Base-by-base conservation (phyloP, 2,329 filamentous ascomycete species). In the Colletotrichum sp. region DNA sequence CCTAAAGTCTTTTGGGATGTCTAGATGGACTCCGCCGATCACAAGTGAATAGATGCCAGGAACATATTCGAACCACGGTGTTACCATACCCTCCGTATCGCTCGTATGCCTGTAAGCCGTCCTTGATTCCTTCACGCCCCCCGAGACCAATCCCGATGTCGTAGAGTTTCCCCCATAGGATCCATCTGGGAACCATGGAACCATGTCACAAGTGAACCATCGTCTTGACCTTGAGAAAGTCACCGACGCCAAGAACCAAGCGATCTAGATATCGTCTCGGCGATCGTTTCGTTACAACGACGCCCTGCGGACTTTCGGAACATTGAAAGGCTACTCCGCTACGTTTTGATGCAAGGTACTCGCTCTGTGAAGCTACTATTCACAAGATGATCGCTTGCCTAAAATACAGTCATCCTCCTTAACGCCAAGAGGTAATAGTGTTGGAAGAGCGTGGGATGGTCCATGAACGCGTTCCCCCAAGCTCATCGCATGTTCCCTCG, bases 261-360 rank as follows among this genome's bases (percentile, higher is more conserved):
- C 36, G 57, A 73, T 64, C 70, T 75, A 34, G 68, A 52, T 52
- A 32, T 43, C 57, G 57, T 64, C 63, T 75, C 39, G 52, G 36
- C 69, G 32, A 73, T 68, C 32, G 43, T 73, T 73, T 75, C 73
- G 70, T 26, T 70, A 70, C 26, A 18, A 60, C 57, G 28, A 70
- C 57, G 57, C 68, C 57, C 57, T 48, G 57, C 36, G 36, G 59
- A 70, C 59, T 63, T 52, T 69, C 24, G 16, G 16, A 48, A 9
- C 28, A 32, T 34, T 8, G 30, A 43, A 7, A 24, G 18, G 14
- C 18, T 12, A 32, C 18, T 28, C 24, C 67, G 5, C 21, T 13
- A 24, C 7, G 34, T 28, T 14, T 30, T 26, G 48, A 36, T 24
- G 48, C 65, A 52, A 10, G 55, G 32, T 7, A 30, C 34, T 28